phyloP scores from a whole-genome alignment of 352 stramenopile genomes.

The Phytopythium chamaehyphon region DNA sequence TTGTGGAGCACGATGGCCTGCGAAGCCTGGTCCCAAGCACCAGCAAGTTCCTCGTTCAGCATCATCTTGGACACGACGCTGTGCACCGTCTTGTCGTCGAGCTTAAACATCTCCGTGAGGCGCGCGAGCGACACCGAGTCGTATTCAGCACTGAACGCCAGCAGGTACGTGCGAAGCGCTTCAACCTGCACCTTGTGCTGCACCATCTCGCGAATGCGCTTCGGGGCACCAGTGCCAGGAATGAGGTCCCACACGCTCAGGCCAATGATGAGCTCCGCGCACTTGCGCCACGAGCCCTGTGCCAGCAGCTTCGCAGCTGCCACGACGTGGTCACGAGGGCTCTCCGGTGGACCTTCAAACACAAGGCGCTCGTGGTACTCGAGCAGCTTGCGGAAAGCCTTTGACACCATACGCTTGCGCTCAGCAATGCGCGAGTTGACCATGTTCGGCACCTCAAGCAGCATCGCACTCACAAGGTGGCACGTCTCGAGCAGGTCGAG shows the following conservation, averaged over 20 bases:
- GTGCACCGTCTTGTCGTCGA: slow-evolving; percentile 95
- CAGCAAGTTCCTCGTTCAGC: slow-evolving; percentile 97
- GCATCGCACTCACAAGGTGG: slow-evolving; percentile 98
- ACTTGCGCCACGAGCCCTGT: slow-evolving; percentile 95
- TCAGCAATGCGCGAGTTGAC: slow-evolving; percentile 81
- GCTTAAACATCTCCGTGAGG: slow-evolving; percentile 97
- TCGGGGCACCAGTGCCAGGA: slow-evolving; percentile 77
- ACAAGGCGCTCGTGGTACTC: slow-evolving; percentile 90
- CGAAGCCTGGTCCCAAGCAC: slow-evolving; percentile 97
- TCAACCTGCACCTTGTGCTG: slow-evolving; percentile 95
- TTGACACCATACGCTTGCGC: slow-evolving; percentile 90
- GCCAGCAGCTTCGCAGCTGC: slow-evolving; percentile 92
- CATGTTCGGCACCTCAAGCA: slow-evolving; percentile 98
- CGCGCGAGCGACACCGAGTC: slow-evolving; percentile 93
- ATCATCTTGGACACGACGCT: slow-evolving; percentile 99
- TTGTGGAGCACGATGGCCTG: slow-evolving; percentile 96
- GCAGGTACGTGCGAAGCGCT: slow-evolving; percentile 94
- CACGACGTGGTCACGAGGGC: slow-evolving; percentile 97
- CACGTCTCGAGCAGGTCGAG: slow-evolving; percentile 97
- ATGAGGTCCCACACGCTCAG: slow-evolving; percentile 96
- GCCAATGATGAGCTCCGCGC: slow-evolving; percentile 78
- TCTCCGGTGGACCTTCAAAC: slow-evolving; percentile 97
- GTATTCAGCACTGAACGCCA: slow-evolving; percentile 96
- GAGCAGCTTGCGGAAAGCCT: slow-evolving; percentile 93
- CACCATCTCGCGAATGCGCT: slow-evolving; percentile 90